Evolutionary conservation across 2,329 filamentous ascomycete species (phyloP).

Genomic region (Clarireedia sp.): DNA sequence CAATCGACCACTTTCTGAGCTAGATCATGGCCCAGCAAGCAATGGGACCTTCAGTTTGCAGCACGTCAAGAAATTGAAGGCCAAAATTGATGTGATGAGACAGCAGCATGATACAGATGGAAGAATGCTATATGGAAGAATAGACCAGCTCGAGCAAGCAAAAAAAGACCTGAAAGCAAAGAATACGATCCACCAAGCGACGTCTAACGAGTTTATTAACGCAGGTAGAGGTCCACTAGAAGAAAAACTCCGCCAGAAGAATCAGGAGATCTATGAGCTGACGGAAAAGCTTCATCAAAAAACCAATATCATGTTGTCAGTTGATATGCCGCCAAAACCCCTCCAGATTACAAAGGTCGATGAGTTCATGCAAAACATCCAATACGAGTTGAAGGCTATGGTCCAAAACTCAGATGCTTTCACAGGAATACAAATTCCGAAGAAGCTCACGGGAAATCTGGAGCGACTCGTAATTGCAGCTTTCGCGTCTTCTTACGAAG

Average conservation of each 20-base stretch:
- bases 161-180: background rate
- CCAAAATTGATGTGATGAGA: background rate
- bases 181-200: background rate
- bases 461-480: background rate
- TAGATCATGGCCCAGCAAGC: too few species aligned
- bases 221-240: background rate
- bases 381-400: constrained; percentile 6
- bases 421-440: background rate
- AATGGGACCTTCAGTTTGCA: background rate
- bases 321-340: background rate
- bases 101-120: background rate
- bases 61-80: background rate
- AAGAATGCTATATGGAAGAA: background rate
- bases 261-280: background rate
- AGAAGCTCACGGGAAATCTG: background rate
- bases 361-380: background rate
- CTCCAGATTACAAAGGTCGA: background rate
- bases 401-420: background rate
- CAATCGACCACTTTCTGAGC: too few species aligned
- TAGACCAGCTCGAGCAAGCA: background rate
- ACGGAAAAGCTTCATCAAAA: background rate
- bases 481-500: background rate
- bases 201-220: background rate
- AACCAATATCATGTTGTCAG: background rate
- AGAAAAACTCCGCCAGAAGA: background rate